Conservation (phyloP, 2,329 filamentous ascomycete genomes). For the Westerdykella sp. region DNA sequence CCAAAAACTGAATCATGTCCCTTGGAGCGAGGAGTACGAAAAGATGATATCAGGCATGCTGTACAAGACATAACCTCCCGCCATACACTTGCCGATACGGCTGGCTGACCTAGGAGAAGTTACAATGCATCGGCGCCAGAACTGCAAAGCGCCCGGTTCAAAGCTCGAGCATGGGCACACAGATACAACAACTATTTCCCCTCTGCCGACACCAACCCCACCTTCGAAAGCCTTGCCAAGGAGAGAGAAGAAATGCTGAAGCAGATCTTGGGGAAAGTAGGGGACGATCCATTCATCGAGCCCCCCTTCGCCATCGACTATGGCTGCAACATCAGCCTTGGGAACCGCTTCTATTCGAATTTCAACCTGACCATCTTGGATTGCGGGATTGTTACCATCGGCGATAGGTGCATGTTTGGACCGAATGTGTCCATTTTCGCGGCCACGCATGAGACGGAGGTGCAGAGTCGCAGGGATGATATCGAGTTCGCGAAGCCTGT, state of each 20-base stretch:
- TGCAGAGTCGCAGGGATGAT: conserved; percentile 43
- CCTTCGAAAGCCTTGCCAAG: conserved; percentile 22
- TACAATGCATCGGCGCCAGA: conserved; percentile 48
- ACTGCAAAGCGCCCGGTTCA: conserved; percentile 48
- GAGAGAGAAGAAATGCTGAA: conserved; percentile 22
- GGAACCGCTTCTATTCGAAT: conserved; percentile 59
- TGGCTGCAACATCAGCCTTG: conserved; percentile 58
- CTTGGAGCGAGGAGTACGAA: conserved; percentile 56
- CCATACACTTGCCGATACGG: not conserved
- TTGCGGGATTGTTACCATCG: conserved; percentile 48
- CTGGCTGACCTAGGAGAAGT: conserved; percentile 23
- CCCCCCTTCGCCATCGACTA: conserved; percentile 59
- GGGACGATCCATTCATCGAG: conserved; percentile 48
- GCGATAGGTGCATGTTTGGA: conserved; percentile 48
- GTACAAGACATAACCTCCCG: conserved; percentile 26
- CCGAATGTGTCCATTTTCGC: conserved; percentile 49
- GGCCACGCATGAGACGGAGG: conserved; percentile 49
- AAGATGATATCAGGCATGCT: conserved; percentile 60
- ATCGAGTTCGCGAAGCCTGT: conserved; percentile 48
- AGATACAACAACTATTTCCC: conserved; percentile 51
- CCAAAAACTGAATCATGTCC: conserved; percentile 46
- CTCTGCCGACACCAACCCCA: conserved; percentile 9
- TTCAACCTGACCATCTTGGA: conserved; percentile 52
- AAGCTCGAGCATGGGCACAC: conserved; percentile 50
- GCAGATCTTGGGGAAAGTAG: conserved; percentile 28